phyloP scores from a whole-genome alignment of 495 filamentous ascomycete species.

The Aeminium ludgeri region DNA sequence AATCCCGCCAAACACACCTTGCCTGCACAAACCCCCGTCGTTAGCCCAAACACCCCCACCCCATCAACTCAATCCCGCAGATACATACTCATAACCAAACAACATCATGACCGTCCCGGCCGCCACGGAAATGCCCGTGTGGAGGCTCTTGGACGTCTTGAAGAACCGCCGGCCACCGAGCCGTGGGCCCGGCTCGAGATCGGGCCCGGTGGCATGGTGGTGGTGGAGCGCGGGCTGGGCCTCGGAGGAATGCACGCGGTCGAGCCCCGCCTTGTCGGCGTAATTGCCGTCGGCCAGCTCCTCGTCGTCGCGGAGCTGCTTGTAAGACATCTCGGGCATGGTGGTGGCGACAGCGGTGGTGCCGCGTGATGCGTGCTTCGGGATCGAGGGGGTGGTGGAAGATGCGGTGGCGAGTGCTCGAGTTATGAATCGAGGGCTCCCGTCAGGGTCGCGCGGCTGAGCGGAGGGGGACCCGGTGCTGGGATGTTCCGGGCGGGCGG shows the following conservation, averaged over 20 bases:
- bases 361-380: too few species aligned
- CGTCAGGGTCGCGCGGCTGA: too few species aligned
- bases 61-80: not conserved
- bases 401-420: too few species aligned
- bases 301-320: not conserved
- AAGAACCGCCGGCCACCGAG: slow-evolving; percentile 1
- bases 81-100: slow-evolving; percentile 7
- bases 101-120: slow-evolving; percentile 10
- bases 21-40: not conserved
- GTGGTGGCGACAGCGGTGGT: too few species aligned
- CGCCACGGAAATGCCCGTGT: slow-evolving; percentile 8
- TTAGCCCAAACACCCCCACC: not conserved
- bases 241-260: not conserved
- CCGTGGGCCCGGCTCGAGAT: not conserved
- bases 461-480: too few species aligned
- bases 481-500: too few species aligned
- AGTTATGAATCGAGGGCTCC: too few species aligned
- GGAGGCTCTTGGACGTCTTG: not conserved
- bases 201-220: not conserved
- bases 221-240: not conserved
- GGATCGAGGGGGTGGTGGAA: too few species aligned
- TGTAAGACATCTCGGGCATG: not conserved
- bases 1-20: slow-evolving; percentile 11
- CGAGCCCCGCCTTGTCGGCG: not conserved
- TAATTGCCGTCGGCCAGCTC: not conserved